phyloP scores from a whole-genome alignment of 495 filamentous ascomycete genomes.

The Hypoxylon crocopeplum region DNA sequence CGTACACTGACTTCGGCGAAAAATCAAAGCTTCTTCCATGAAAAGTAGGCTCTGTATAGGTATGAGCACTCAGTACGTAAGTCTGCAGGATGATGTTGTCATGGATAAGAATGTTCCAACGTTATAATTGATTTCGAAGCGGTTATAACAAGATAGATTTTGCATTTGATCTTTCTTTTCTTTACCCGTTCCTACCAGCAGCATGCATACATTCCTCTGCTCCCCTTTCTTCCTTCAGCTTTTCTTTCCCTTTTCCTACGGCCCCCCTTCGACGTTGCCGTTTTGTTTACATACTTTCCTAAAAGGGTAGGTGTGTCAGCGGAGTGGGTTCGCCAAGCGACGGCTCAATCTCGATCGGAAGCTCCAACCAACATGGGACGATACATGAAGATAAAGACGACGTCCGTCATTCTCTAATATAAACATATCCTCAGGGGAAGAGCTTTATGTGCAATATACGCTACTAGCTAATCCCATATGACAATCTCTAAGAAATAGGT shows the following conservation, averaged over 20 bases:
- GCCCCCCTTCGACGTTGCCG: neutral
- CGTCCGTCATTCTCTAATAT: neutral
- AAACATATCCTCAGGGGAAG: neutral
- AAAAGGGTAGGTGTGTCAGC: slow-evolving; percentile 10
- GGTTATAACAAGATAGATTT: too few species aligned
- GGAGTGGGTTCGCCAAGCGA: slow-evolving; percentile 19
- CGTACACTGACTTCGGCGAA: too few species aligned
- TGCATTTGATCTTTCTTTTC: too few species aligned
- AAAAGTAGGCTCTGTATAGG: too few species aligned
- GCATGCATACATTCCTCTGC: neutral
- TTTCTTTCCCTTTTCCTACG: neutral
- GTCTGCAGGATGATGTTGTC: too few species aligned
- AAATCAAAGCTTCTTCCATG: too few species aligned
- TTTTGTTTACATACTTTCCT: slow-evolving; percentile 19
- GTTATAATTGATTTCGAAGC: too few species aligned
- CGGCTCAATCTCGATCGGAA: slow-evolving; percentile 26
- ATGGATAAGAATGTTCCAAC: too few species aligned
- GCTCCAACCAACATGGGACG: slow-evolving; percentile 3
- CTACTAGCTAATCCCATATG: neutral
- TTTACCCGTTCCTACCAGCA: too few species aligned
- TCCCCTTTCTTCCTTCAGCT: neutral
- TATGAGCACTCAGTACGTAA: too few species aligned
- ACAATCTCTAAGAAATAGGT: too few species aligned
- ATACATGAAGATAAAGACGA: slow-evolving; percentile 3
- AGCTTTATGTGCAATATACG: neutral